Evolutionary conservation across 78 protist genomes (phyloP).

Genomic region (Dictyostelium purpureum): DNA sequence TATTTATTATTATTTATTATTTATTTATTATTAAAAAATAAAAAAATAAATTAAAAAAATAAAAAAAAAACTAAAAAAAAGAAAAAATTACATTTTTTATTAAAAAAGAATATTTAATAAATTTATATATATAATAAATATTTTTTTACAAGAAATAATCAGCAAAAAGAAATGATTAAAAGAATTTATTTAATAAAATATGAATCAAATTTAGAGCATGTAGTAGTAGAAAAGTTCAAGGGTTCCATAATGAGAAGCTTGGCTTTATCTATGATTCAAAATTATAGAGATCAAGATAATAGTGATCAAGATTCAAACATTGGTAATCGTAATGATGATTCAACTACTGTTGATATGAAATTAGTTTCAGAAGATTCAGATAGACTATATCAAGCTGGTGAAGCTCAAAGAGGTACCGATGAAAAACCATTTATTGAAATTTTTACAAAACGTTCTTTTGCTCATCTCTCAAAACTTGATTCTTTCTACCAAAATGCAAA

Average conservation of each 20-base stretch:
- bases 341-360: neutral
- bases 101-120: no score
- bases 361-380: conserved; percentile 6
- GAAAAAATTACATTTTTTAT: no score
- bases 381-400: conserved; percentile 40
- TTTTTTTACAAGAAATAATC: conserved; percentile 36
- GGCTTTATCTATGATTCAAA: neutral
- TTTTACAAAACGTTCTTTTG: neutral
- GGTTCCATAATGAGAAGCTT: neutral
- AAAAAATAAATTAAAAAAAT: no score
- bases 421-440: conserved; percentile 30
- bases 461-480: conserved; percentile 9
- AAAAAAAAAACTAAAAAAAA: no score
- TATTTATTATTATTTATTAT: no score
- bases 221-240: neutral
- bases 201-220: conserved; percentile 12
- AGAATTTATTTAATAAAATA: neutral
- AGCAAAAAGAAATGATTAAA: conserved; percentile 16
- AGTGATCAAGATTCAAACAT: neutral
- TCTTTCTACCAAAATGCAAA: neutral
- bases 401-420: conserved; percentile 30
- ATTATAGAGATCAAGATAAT: neutral
- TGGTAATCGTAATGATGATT: neutral
- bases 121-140: neutral
- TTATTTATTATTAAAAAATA: no score